Percentiles rank a stretch among this genome's conserved stretches.
Conservation (phyloP, 352 stramenopile genomes). For the Globisporangium nunn region DNA sequence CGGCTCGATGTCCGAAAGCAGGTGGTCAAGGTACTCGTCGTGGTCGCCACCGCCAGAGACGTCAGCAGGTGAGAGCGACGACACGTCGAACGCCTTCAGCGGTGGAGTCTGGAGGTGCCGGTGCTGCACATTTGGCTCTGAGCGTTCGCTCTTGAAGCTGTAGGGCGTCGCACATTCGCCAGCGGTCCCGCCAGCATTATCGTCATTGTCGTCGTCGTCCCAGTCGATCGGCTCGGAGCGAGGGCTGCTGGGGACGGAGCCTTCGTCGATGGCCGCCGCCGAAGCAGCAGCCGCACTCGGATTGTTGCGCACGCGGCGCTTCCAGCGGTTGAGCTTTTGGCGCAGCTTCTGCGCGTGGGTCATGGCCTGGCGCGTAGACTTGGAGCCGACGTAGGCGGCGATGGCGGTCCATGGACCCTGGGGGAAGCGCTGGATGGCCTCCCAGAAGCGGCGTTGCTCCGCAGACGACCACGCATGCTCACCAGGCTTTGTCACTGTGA, state of each 20-base stretch:
- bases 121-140: not conserved
- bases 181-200: not conserved
- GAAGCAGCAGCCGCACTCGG: not conserved
- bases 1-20: slow-evolving; percentile 42
- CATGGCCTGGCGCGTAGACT: slow-evolving; percentile 59
- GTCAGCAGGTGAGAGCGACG: slow-evolving; percentile 11
- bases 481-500: slow-evolving; percentile 44
- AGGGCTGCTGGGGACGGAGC: slow-evolving; percentile 8
- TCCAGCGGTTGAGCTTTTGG: slow-evolving; percentile 57
- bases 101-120: not conserved
- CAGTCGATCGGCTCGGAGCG: slow-evolving; percentile 6
- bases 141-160: slow-evolving; percentile 3
- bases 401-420: slow-evolving; percentile 58
- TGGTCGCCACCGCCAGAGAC: slow-evolving; percentile 16
- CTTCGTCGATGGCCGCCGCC: not conserved
- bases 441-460: slow-evolving; percentile 48
- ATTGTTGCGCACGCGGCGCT: slow-evolving; percentile 30
- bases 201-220: not conserved
- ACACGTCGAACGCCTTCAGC: not conserved
- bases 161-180: not conserved
- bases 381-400: slow-evolving; percentile 50
- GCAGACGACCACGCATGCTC: slow-evolving; percentile 40
- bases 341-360: slow-evolving; percentile 64
- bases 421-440: slow-evolving; percentile 49
- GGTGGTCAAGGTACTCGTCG: slow-evolving; percentile 34